Evolutionary conservation across 2,329 filamentous ascomycete genomes (phyloP).

Genomic region (Phaeosphaeriaceae sp.): DNA sequence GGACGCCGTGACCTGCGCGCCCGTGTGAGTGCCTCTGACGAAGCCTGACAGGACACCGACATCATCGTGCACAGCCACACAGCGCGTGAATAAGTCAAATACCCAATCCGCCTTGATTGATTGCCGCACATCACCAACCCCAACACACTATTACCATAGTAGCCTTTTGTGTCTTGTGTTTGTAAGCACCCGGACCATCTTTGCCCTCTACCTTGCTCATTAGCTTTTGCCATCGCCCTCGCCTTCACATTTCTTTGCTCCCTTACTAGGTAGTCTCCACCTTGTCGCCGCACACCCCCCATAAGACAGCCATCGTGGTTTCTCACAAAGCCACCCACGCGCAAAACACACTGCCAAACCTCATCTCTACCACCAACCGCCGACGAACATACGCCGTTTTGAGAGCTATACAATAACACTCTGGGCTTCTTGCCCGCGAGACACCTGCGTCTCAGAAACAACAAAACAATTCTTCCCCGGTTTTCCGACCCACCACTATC

Average conservation of each 20-base stretch:
- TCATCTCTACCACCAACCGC: constrained; percentile 38
- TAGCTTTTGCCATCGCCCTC: no score
- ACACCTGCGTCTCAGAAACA: constrained; percentile 45
- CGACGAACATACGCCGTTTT: constrained; percentile 44
- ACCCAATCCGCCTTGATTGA: background rate
- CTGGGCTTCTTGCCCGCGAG: constrained; percentile 50
- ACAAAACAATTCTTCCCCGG: constrained; percentile 6
- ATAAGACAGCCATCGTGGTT: constrained; percentile 36
- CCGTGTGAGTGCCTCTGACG: background rate
- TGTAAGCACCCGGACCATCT: constrained; percentile 14
- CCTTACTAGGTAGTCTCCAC: no score
- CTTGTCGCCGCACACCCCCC: constrained; percentile 4
- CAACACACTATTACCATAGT: no score
- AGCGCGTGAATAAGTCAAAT: constrained; percentile 1
- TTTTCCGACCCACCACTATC: constrained; percentile 24
- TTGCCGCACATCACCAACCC: no score
- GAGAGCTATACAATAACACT: constrained; percentile 43
- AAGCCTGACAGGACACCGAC: background rate
- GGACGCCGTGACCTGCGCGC: background rate
- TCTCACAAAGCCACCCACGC: constrained; percentile 35
- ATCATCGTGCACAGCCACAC: constrained; percentile 14
- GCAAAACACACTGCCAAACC: constrained; percentile 31
- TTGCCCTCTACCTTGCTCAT: no score
- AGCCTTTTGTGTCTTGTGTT: no score
- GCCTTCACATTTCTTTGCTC: constrained; percentile 5